A percentile compares a stretch with the other conserved stretches of the same genome.
These are phyloP conservation scores for Senecio squalidus DNA, from an alignment of 140 eudicot species.

Conservation along the genomic window DNA sequence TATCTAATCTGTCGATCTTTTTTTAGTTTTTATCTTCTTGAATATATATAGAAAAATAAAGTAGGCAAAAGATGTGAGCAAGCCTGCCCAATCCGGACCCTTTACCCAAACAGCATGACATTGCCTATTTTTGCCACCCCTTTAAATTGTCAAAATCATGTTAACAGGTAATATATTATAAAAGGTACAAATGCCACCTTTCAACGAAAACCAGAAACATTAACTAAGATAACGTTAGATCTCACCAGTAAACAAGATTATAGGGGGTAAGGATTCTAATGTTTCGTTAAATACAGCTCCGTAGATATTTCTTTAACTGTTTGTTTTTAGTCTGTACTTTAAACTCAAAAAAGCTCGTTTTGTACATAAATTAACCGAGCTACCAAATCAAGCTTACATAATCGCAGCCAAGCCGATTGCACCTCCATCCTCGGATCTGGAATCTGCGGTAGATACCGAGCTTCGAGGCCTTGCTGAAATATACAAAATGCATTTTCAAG, in stretches of 20 bases:
- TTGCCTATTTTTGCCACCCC: too few species aligned
- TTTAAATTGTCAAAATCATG: too few species aligned
- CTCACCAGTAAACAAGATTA: slow-evolving; percentile 6
- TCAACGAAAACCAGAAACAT: background rate
- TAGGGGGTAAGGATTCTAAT: background rate
- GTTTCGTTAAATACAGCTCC: slow-evolving; percentile 15
- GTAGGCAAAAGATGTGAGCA: too few species aligned
- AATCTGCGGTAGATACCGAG: slow-evolving; percentile 35
- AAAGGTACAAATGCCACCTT: too few species aligned
- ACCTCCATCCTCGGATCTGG: slow-evolving; percentile 49
- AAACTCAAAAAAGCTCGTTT: slow-evolving; percentile 10
- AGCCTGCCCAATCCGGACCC: too few species aligned
- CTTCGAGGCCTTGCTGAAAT: slow-evolving; percentile 57
- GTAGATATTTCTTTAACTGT: background rate
- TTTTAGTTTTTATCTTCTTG: too few species aligned
- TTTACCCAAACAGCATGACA: too few species aligned
- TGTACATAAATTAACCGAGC: slow-evolving; percentile 21
- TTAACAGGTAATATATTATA: too few species aligned
- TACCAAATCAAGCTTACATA: slow-evolving; percentile 27
- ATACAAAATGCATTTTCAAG: slow-evolving; percentile 2
- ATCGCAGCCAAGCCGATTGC: slow-evolving; percentile 68
- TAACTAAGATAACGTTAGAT: slow-evolving; percentile 1
- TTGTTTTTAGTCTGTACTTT: slow-evolving; percentile 4
- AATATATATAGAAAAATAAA: too few species aligned
- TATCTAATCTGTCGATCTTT: too few species aligned